phyloP scores from a whole-genome alignment of 2,329 filamentous ascomycete genomes.

The Exophiala oligosperma region DNA sequence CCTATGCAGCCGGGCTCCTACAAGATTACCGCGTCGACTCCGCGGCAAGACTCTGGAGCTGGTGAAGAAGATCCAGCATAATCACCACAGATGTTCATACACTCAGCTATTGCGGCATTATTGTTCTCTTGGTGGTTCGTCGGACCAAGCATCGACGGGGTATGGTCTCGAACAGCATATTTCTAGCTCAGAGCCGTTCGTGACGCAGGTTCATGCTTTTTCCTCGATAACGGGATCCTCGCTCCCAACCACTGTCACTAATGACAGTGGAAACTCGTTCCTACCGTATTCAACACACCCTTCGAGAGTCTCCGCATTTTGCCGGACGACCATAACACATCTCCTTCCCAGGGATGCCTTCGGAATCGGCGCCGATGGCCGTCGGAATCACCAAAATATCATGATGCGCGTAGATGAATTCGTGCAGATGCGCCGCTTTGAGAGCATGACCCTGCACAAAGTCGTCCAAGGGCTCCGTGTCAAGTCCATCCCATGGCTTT shows the following conservation, averaged over 20 bases:
- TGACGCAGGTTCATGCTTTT: conserved; percentile 11
- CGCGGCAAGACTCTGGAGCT: conserved; percentile 62
- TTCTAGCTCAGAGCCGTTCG: conserved; percentile 3
- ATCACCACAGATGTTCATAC: conserved; percentile 77
- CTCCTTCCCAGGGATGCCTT: conserved; percentile 76
- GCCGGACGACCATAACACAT: conserved; percentile 70
- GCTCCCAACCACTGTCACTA: not conserved
- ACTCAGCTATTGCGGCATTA: conserved; percentile 75
- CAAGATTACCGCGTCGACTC: conserved; percentile 50
- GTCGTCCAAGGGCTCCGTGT: conserved; percentile 75
- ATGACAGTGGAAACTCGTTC: conserved; percentile 17
- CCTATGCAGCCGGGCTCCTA: conserved; percentile 5
- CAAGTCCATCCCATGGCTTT: conserved; percentile 70
- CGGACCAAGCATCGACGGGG: not conserved
- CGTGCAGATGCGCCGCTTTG: conserved; percentile 74
- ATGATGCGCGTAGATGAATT: conserved; percentile 75
- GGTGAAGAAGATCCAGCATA: conserved; percentile 66
- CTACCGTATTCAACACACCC: conserved; percentile 57
- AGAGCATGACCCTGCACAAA: conserved; percentile 77
- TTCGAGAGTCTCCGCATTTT: conserved; percentile 79
- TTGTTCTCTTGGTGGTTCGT: conserved; percentile 57
- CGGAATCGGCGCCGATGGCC: conserved; percentile 57
- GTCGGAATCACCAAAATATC: conserved; percentile 62
- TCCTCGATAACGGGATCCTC: not conserved
- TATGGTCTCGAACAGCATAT: not conserved